Base-by-base conservation (phyloP, 2,329 filamentous ascomycete species). In the Fusarium buxicola region DNA sequence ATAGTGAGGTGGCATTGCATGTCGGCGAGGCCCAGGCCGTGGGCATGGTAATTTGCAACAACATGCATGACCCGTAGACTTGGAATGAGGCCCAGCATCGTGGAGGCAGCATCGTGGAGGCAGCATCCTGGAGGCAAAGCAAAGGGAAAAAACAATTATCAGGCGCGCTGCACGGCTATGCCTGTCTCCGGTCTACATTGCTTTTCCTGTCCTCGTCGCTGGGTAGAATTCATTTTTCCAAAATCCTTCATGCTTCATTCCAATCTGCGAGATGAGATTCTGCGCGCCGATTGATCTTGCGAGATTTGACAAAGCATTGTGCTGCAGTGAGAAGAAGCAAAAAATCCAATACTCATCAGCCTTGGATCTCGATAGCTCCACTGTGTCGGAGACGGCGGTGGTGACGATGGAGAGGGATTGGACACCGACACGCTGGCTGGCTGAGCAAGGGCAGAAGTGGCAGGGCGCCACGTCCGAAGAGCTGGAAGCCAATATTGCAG, bases 231-330 rank as follows among this genome's bases (percentile, higher is more conserved):
- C n/a, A n/a, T n/a, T n/a, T n/a, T n/a, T n/a, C n/a, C n/a, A n/a
- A n/a, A n/a, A n/a, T n/a, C n/a, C n/a, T n/a, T n/a, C n/a, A n/a
- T n/a, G n/a, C n/a, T n/a, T n/a, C n/a, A n/a, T n/a, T n/a, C 16
- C 27, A 48, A 38, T 48, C 25, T 48, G 21, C 45, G 45, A 24
- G 7, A 10, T 18, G n/a, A 12, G 21, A 12, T 12, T 45, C 36
- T 48, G 32, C 32, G 32, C 32, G 21, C 21, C 6, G 21, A 21
- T 21, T 6, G 21, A 21, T 21, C 21, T 21, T 21, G 21, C 62
- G 57, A 65, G 46, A 65, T 21, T 55, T 63, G 62, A 63, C 21
- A 54, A 43, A 45, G 15, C 46, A 62, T 44, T 44, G 35, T 36
- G 46, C 5, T 3, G n/a, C 31, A 45, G 27, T 16, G 18, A 49